Conservation (phyloP, 2,329 filamentous ascomycete genomes). For the Byssochlamys sp. region DNA sequence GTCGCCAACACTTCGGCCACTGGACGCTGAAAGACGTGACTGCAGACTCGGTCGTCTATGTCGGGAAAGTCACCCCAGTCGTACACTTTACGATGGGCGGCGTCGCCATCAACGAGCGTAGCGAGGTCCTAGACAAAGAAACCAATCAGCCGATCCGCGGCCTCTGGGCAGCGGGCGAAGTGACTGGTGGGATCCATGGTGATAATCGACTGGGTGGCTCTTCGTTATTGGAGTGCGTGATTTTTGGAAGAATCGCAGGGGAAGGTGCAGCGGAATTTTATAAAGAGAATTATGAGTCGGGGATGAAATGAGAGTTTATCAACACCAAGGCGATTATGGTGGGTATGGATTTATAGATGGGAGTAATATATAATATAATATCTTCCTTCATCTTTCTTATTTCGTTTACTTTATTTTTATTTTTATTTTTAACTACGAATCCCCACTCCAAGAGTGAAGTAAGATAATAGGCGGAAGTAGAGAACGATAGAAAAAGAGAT, state of each 20-base stretch:
- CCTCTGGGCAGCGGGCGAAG: conserved; percentile 55
- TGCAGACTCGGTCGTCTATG: conserved; percentile 45
- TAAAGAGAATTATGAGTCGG: conserved; percentile 1
- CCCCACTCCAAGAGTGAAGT: too few relatives aligned
- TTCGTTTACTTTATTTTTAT: too few relatives aligned
- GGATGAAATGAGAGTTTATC: not conserved
- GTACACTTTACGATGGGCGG: conserved; percentile 61
- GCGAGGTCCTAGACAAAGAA: conserved; percentile 40
- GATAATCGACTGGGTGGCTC: conserved; percentile 54
- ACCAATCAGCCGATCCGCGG: conserved; percentile 41
- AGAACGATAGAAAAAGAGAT: too few relatives aligned
- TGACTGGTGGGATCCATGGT: conserved; percentile 56
- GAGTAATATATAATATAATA: not conserved
- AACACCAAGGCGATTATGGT: not conserved
- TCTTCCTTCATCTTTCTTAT: not conserved
- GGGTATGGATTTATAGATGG: not conserved
- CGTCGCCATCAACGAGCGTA: conserved; percentile 46
- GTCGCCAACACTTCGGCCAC: conserved; percentile 44
- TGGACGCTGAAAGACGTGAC: conserved; percentile 46
- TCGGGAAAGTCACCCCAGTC: conserved; percentile 54
- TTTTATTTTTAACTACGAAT: too few relatives aligned
- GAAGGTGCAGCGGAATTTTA: conserved; percentile 33
- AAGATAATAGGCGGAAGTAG: too few relatives aligned
- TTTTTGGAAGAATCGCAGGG: conserved; percentile 53
- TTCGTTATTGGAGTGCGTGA: conserved; percentile 54